phyloP scores from a whole-genome alignment of 768 basidiomycete genomes.

The Boletus pseudo-olivaceus region DNA sequence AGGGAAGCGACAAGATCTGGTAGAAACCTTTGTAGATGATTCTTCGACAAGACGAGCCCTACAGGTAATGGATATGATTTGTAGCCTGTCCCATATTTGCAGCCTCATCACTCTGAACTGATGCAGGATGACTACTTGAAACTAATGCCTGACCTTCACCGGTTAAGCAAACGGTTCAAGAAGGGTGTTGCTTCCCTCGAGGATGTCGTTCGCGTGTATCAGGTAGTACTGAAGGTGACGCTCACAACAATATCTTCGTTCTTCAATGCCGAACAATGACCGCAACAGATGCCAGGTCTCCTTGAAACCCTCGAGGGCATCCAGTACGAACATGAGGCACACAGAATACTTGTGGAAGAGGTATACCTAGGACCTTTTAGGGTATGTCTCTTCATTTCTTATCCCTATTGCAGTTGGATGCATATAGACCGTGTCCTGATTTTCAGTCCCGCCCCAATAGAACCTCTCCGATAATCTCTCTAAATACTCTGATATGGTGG shows the following conservation, averaged over 20 bases:
- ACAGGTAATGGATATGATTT: constrained; percentile 49
- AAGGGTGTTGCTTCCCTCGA: constrained; percentile 81
- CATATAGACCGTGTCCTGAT: not conserved
- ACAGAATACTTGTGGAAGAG: constrained; percentile 58
- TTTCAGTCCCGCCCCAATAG: constrained; percentile 36
- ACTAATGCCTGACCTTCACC: constrained; percentile 89
- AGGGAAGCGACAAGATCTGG: constrained; percentile 86
- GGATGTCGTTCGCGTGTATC: constrained; percentile 94
- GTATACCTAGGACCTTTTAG: constrained; percentile 59
- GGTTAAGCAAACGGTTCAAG: constrained; percentile 89
- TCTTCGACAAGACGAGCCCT: constrained; percentile 64
- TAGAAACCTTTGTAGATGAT: constrained; percentile 83
- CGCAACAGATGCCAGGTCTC: constrained; percentile 68
- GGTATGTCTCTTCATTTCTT: constrained; percentile 37
- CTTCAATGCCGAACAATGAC: not conserved
- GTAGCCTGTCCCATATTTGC: too few species aligned
- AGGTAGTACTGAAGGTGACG: constrained; percentile 78
- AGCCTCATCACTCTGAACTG: not conserved
- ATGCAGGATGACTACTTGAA: constrained; percentile 82
- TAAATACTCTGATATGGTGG: constrained; percentile 91
- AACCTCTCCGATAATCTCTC: constrained; percentile 57
- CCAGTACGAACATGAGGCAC: constrained; percentile 44
- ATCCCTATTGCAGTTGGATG: not conserved
- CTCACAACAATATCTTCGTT: not conserved
- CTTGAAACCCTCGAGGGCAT: constrained; percentile 58